phyloP scores from a whole-genome alignment of 1,284 basidiomycete genomes.

The Ceratobasidium sp. region DNA sequence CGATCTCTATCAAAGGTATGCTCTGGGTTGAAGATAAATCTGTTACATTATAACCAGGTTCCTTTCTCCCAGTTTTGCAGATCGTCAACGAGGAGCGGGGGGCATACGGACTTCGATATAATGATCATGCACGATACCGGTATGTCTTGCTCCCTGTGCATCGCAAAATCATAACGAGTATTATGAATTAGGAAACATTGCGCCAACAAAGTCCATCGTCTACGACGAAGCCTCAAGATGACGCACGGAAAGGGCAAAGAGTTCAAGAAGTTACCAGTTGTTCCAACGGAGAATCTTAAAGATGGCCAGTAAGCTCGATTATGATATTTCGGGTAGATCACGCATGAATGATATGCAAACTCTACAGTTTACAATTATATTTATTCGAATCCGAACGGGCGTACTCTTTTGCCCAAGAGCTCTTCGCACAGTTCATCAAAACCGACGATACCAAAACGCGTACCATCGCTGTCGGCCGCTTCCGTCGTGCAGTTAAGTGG shows the following conservation, averaged over 20 bases:
- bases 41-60: neutral
- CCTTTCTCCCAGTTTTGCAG: slow-evolving; percentile 72
- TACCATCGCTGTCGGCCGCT: slow-evolving; percentile 82
- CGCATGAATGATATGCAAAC: slow-evolving; percentile 46
- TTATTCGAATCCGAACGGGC: slow-evolving; percentile 92
- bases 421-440: slow-evolving; percentile 69
- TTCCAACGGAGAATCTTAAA: slow-evolving; percentile 75
- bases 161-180: neutral
- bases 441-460: slow-evolving; percentile 70
- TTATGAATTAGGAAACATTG: slow-evolving; percentile 80
- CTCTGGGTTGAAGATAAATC: too few relatives aligned
- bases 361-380: slow-evolving; percentile 79
- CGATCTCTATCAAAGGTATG: slow-evolving; percentile 1
- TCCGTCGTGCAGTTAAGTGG: slow-evolving; percentile 88
- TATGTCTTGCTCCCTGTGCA: slow-evolving; percentile 55
- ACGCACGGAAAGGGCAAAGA: slow-evolving; percentile 91
- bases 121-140: slow-evolving; percentile 89
- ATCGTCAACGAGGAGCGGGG: slow-evolving; percentile 90
- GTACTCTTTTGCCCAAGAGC: slow-evolving; percentile 91
- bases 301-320: slow-evolving; percentile 79
- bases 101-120: slow-evolving; percentile 91
- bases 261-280: slow-evolving; percentile 83
- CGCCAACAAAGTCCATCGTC: slow-evolving; percentile 88
- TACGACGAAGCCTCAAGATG: slow-evolving; percentile 85
- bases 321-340: neutral